These are phyloP conservation scores for Gonium pectorale DNA, from an alignment of 139 green algal genomes.

Conservation along the genomic window DNA sequence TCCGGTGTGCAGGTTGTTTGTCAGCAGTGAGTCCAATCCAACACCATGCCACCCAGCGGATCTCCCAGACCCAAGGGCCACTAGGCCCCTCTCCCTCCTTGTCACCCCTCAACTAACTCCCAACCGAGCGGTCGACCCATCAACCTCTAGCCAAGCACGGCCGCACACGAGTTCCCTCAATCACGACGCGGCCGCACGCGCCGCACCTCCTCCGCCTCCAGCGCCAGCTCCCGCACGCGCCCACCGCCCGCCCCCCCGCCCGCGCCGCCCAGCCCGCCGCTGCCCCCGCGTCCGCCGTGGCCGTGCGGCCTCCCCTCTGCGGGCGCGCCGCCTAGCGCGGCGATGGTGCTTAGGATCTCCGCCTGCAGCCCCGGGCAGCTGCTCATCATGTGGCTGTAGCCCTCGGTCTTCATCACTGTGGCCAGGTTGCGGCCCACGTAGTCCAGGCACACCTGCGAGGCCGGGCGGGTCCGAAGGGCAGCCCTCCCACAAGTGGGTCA, in stretches of 20 bases:
- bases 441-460: constrained; percentile 90
- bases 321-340: constrained; percentile 15
- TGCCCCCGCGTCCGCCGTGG: background rate
- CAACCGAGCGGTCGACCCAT: background rate
- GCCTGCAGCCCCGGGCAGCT: constrained; percentile 92
- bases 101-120: background rate
- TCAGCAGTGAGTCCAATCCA: background rate
- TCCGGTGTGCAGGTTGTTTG: background rate
- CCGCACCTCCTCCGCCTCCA: constrained; percentile 34
- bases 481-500: background rate
- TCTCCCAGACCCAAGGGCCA: background rate
- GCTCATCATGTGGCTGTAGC: constrained; percentile 93
- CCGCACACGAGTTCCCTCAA: background rate
- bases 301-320: background rate
- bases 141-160: background rate
- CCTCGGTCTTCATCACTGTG: constrained; percentile 92
- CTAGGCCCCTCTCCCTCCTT: background rate
- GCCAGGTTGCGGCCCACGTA: constrained; percentile 91
- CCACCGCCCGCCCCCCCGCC: background rate
- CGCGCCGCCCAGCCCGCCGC: background rate
- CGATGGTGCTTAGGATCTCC: constrained; percentile 72
- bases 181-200: constrained; percentile 52
- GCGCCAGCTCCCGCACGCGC: constrained; percentile 4
- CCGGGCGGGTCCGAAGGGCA: background rate
- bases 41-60: background rate